Percentiles rank a stretch among this genome's conserved stretches.
Evolutionary conservation across 208 protist genomes (phyloP).

Genomic region (Trypanosoma lewisi): DNA sequence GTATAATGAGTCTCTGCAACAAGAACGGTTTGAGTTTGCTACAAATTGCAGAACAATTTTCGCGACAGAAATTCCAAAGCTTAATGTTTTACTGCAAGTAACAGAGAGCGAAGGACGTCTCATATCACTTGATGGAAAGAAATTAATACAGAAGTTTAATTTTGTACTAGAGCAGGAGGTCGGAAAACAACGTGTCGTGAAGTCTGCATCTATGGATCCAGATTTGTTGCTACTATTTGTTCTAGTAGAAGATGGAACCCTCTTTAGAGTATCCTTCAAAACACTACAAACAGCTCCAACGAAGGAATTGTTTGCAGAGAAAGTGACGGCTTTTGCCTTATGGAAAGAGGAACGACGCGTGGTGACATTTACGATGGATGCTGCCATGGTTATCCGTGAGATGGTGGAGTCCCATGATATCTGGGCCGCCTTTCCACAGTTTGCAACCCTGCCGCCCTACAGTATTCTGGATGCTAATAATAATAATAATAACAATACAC

Average conservation of each 20-base stretch:
- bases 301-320: constrained; percentile 27
- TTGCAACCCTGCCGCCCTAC: constrained; percentile 37
- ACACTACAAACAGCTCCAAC: background rate
- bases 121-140: constrained; percentile 57
- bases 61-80: constrained; percentile 41
- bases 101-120: constrained; percentile 68
- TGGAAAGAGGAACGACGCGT: constrained; percentile 32
- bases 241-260: constrained; percentile 23
- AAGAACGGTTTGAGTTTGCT: constrained; percentile 60
- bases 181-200: constrained; percentile 4
- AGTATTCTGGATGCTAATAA: constrained; percentile 34
- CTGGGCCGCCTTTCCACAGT: background rate
- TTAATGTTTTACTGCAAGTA: constrained; percentile 66
- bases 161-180: constrained; percentile 25
- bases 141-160: constrained; percentile 27
- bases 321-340: constrained; percentile 37
- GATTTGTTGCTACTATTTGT: constrained; percentile 25
- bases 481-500: no score
- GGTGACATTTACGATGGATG: constrained; percentile 23
- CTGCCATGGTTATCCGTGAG: constrained; percentile 40
- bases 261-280: constrained; percentile 18
- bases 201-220: constrained; percentile 6
- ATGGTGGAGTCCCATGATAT: constrained; percentile 1
- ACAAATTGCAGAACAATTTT: constrained; percentile 55
- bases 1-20: constrained; percentile 65